These are phyloP conservation scores for Globisporangium viniferum DNA, from an alignment of 352 stramenopile genomes.

Conservation along the genomic window DNA sequence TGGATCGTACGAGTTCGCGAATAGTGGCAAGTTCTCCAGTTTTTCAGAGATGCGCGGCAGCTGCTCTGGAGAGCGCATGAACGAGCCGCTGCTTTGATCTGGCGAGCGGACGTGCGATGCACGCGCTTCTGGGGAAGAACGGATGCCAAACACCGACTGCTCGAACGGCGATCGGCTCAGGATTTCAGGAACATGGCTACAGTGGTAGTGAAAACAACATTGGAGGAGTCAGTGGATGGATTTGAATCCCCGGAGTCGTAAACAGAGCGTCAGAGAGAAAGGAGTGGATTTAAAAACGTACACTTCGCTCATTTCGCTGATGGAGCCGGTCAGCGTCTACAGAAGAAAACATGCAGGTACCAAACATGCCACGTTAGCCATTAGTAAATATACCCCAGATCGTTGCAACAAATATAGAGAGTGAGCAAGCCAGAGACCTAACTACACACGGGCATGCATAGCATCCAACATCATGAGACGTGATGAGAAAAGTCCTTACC, in stretches of 20 bases:
- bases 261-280: not conserved
- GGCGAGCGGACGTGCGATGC: conserved; percentile 28
- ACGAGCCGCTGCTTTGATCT: conserved; percentile 17
- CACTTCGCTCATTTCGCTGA: conserved; percentile 53
- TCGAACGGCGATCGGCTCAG: conserved; percentile 66
- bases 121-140: conserved; percentile 10
- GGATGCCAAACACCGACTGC: conserved; percentile 28
- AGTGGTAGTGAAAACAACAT: not conserved
- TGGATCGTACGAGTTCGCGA: conserved; percentile 51
- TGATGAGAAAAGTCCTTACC: not conserved
- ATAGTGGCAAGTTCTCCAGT: conserved; percentile 52
- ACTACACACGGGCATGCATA: not conserved
- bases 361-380: not conserved
- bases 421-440: not conserved
- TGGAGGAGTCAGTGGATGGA: not conserved
- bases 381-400: not conserved
- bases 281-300: conserved; percentile 20
- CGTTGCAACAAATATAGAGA: not conserved
- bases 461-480: not conserved
- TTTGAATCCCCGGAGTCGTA: not conserved
- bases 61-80: conserved; percentile 38
- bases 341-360: not conserved
- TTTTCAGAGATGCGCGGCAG: conserved; percentile 72
- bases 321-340: not conserved
- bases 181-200: conserved; percentile 38